These are phyloP conservation scores for Whalleya microplaca DNA, from an alignment of 2,329 filamentous ascomycete genomes.

Conservation along the genomic window DNA sequence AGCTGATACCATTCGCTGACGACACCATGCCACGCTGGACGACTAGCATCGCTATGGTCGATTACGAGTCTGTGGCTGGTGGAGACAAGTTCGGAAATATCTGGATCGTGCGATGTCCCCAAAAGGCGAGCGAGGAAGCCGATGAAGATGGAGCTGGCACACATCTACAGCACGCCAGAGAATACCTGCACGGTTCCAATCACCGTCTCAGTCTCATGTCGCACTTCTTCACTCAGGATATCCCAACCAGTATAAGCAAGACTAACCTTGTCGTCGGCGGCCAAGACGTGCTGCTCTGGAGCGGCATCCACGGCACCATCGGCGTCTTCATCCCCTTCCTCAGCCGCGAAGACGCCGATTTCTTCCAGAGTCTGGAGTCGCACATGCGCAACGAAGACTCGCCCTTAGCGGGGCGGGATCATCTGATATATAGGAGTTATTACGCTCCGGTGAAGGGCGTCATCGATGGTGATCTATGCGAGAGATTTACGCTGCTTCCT, in stretches of 20 bases:
- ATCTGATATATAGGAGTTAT: constrained; percentile 93
- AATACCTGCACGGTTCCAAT: constrained; percentile 87
- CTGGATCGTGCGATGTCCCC: constrained; percentile 86
- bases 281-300: constrained; percentile 90
- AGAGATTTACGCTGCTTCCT: constrained; percentile 82
- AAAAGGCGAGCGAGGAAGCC: constrained; percentile 83
- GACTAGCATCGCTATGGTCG: constrained; percentile 88
- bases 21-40: constrained; percentile 91
- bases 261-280: constrained; percentile 89
- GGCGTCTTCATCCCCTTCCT: constrained; percentile 92
- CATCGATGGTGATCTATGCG: constrained; percentile 95
- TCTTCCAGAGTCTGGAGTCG: constrained; percentile 93
- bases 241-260: constrained; percentile 88
- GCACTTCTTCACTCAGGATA: constrained; percentile 90
- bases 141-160: constrained; percentile 91
- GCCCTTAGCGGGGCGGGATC: constrained; percentile 87
- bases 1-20: constrained; percentile 89
- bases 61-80: constrained; percentile 94
- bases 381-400: constrained; percentile 86
- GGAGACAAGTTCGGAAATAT: constrained; percentile 98
- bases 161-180: constrained; percentile 86
- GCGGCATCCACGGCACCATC: constrained; percentile 90
- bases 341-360: constrained; percentile 91
- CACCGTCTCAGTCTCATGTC: constrained; percentile 83
- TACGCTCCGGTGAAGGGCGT: constrained; percentile 96